phyloP scores from a whole-genome alignment of 1,284 basidiomycete genomes.

The Sphaerobolus stellatus region DNA sequence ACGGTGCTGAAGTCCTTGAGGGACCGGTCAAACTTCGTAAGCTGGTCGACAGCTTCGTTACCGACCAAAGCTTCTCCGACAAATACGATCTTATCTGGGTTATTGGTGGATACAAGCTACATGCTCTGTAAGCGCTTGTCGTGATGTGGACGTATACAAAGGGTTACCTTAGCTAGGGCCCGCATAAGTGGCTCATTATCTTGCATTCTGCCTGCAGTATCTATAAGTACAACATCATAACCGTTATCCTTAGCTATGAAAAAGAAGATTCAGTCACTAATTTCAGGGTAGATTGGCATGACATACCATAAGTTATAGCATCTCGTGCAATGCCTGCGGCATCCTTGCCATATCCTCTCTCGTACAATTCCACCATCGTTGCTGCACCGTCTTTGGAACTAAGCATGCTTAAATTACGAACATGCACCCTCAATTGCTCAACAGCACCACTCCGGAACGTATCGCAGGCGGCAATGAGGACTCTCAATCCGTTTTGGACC shows the following conservation, averaged over 20 bases:
- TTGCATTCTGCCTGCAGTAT: conserved; percentile 98
- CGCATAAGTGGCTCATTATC: conserved; percentile 98
- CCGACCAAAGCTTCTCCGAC: conserved; percentile 96
- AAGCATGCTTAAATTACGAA: conserved; percentile 90
- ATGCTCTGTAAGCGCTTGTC: no score
- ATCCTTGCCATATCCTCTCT: conserved; percentile 97
- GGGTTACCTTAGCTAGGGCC: conserved; percentile 86
- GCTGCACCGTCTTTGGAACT: conserved; percentile 64
- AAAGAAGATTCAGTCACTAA: background rate
- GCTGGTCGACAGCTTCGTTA: conserved; percentile 94
- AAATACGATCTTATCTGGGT: conserved; percentile 93
- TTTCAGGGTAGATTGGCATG: background rate
- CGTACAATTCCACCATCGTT: conserved; percentile 87
- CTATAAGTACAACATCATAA: conserved; percentile 94
- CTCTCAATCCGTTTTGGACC: conserved; percentile 89
- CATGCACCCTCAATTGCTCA: conserved; percentile 96
- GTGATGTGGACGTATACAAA: no score
- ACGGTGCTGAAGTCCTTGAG: conserved; percentile 84
- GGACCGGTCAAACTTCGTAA: conserved; percentile 91
- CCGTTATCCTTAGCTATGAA: conserved; percentile 73
- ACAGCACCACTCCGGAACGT: conserved; percentile 98
- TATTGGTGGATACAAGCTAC: conserved; percentile 86
- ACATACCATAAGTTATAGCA: conserved; percentile 83
- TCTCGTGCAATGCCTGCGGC: conserved; percentile 97
- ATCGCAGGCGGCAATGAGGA: conserved; percentile 97